Evolutionary conservation across 176 grass and related monocot genomes (phyloP), one percentile per base, ranked within the genome.

Genomic region (Tillandsia fasciculata): DNA sequence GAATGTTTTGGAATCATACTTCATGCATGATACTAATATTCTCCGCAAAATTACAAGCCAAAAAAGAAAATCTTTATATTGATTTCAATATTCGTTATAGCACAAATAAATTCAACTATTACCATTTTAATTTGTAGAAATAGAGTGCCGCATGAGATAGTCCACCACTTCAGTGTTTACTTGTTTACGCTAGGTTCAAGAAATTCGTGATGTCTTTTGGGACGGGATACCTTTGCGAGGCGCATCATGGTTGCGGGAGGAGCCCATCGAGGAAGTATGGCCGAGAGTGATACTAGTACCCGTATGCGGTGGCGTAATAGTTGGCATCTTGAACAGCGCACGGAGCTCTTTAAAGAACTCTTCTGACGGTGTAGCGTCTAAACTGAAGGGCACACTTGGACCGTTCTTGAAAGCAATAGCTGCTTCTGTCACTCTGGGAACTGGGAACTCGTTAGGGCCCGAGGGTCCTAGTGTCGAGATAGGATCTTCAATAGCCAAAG

Each of bases 391-490:
- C 65, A 77, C 78, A 22, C 74, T 84, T 49, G 79, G 80, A 70
- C 86, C 86, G 76, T 67, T 87, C 66, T 72, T 96, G 79, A 96
- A 96, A 83, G 83, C 89, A 9, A 24, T 87, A 61, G 83, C 84
- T 24, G 93, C 89, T 85, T 83, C 93, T 68, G 84, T 96, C 68
- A 96, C 93, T 0, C 89, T 96, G 26, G 86, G 93, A 81, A 96
- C 93, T 22, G 93, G 86, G 29, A 96, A 96, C 72, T 92, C 93
- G 50, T 79, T 96, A 66, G 93, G 93, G 8, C 93, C 93, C 26
- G 93, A 96, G 76, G 93, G 93, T 49, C 93, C 88, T 51, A 96
- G 88, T 69, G 93, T 96, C 8, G 88, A 96, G 53, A 96, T 96
- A 66, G 93, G 93, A 65, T 92, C 93, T 47, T 47, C 86, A 15